Evolutionary conservation across 208 protist species (phyloP).

Genomic region (Trypanosoma avium): DNA sequence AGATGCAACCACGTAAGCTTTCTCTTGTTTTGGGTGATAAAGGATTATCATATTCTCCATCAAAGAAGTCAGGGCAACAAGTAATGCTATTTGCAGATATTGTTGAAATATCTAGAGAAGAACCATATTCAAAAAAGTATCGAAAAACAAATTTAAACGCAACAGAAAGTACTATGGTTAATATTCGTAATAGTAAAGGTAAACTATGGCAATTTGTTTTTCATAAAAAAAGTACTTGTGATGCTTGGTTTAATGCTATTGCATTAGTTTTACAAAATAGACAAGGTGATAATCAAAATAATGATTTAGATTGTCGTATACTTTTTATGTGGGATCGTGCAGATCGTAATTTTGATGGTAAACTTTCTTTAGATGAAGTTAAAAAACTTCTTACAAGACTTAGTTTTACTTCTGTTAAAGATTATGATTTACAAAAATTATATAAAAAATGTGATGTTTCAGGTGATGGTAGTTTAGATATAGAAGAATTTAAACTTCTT

Average conservation of each 20-base stretch:
- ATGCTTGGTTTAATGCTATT: conserved; percentile 44
- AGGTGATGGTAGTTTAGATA: conserved; percentile 41
- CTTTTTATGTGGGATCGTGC: conserved; percentile 44
- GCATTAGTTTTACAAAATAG: conserved; percentile 23
- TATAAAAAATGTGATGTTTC: conserved; percentile 42
- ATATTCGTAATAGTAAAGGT: conserved; percentile 37
- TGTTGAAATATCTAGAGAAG: conserved; percentile 43
- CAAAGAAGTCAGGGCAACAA: conserved; percentile 37
- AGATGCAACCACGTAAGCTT: conserved; percentile 24
- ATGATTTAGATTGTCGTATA: conserved; percentile 35
- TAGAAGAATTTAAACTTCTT: conserved; percentile 51
- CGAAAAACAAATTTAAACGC: conserved; percentile 32
- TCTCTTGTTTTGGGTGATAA: conserved; percentile 31
- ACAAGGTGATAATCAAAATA: conserved; percentile 4
- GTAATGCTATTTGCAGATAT: conserved; percentile 52
- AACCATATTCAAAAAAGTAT: conserved; percentile 45
- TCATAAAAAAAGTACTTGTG: conserved; percentile 22
- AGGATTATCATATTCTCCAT: conserved; percentile 52
- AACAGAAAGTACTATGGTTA: conserved; percentile 41
- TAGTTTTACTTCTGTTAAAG: conserved; percentile 27
- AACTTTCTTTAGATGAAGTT: conserved; percentile 43
- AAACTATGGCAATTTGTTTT: conserved; percentile 37
- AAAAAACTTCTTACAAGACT: conserved; percentile 47
- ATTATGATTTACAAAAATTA: conserved; percentile 32
- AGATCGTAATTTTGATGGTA: conserved; percentile 47